A percentile compares a stretch with the other conserved stretches of the same genome.
phyloP scores from a whole-genome alignment of 108 stramenopile genomes.

The Chaetoceros muelleri region DNA sequence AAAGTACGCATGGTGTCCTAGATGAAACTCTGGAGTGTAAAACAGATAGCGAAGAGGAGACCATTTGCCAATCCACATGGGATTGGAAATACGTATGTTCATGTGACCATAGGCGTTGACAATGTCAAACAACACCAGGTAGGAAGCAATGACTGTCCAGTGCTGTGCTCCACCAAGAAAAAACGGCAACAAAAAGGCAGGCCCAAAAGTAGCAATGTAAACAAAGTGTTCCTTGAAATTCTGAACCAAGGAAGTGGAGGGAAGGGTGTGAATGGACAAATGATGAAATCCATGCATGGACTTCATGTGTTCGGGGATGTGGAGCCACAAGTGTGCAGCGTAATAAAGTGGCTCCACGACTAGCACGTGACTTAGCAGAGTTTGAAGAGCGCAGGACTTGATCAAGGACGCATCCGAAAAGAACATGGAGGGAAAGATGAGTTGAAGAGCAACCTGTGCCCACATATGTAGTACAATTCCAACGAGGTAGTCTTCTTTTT shows the following conservation, averaged over 20 bases:
- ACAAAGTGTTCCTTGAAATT: constrained; percentile 67
- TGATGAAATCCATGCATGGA: constrained; percentile 68
- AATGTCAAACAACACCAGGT: constrained; percentile 47
- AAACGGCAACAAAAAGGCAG: constrained; percentile 33
- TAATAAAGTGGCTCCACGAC: constrained; percentile 59
- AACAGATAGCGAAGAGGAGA: constrained; percentile 52
- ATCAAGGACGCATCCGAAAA: constrained; percentile 30
- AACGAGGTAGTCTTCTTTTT: constrained; percentile 47
- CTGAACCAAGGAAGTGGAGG: constrained; percentile 49
- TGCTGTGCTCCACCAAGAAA: constrained; percentile 19
- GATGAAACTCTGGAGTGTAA: constrained; percentile 65
- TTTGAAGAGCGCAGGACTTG: constrained; percentile 19
- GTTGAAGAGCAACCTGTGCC: constrained; percentile 42
- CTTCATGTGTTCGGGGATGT: constrained; percentile 58
- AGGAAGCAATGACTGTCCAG: constrained; percentile 47
- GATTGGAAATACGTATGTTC: constrained; percentile 38
- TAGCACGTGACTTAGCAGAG: constrained; percentile 33
- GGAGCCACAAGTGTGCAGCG: constrained; percentile 55
- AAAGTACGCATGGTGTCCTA: constrained; percentile 63
- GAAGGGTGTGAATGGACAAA: constrained; percentile 46
- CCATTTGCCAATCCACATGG: constrained; percentile 43
- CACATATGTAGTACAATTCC: constrained; percentile 54
- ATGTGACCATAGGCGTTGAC: constrained; percentile 55
- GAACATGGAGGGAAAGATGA: constrained; percentile 58
- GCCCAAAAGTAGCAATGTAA: constrained; percentile 58